Conservation (phyloP, 169 alveolate species). For the Eimeria tenella region DNA sequence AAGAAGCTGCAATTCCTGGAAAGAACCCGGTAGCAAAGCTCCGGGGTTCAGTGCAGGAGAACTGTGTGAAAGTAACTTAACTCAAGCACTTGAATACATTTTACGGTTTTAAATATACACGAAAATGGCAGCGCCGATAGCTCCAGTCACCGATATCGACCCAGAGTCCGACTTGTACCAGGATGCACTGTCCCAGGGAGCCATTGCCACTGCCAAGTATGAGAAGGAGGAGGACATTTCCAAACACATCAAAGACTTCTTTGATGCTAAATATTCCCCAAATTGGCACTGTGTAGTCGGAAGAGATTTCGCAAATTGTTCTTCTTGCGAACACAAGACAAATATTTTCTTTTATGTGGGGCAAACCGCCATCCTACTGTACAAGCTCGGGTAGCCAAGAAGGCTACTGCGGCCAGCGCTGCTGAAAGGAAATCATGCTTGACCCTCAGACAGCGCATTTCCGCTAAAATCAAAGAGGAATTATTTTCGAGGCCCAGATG, state of each 20-base stretch:
- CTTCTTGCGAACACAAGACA: slow-evolving; percentile 91
- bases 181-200: slow-evolving; percentile 80
- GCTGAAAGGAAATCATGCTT: neutral
- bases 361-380: slow-evolving; percentile 89
- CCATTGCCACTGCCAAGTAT: slow-evolving; percentile 75
- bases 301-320: slow-evolving; percentile 92
- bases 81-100: neutral
- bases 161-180: slow-evolving; percentile 80
- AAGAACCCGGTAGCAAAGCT: no score
- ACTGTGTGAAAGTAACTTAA: neutral
- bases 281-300: slow-evolving; percentile 97
- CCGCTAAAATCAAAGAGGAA: neutral
- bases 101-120: neutral
- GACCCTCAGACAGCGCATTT: neutral
- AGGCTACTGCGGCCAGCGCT: neutral
- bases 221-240: slow-evolving; percentile 91
- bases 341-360: slow-evolving; percentile 93
- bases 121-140: slow-evolving; percentile 66
- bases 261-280: slow-evolving; percentile 93
- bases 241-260: slow-evolving; percentile 89
- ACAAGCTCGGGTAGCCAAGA: slow-evolving; percentile 64
- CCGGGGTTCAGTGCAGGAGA: no score
- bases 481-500: neutral
- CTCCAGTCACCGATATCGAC: slow-evolving; percentile 74
- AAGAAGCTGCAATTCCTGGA: no score